Percentiles rank a stretch among this genome's conserved stretches.
These are phyloP conservation scores for Pelargonium fulgidum DNA, from an alignment of 441 rosid species.

Conservation along the genomic window DNA sequence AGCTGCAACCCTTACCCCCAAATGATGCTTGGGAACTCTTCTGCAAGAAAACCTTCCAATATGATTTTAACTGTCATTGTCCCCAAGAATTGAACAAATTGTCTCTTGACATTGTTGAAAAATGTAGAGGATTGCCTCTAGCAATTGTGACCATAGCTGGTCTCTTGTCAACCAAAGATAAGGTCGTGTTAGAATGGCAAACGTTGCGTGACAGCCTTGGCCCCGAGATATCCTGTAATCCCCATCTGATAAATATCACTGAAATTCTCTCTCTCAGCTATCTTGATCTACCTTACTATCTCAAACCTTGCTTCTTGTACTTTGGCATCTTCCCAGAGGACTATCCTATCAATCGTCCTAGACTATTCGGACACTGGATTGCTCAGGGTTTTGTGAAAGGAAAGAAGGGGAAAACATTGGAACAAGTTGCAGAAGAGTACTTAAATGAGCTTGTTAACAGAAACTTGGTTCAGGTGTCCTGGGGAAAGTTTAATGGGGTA, in stretches of 20 bases:
- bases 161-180: conserved; percentile 7
- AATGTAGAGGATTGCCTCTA: conserved; percentile 13
- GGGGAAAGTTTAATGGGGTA: background rate
- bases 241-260: background rate
- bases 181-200: background rate
- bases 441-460: conserved; percentile 14
- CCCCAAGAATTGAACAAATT: background rate
- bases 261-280: conserved; percentile 8
- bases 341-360: background rate
- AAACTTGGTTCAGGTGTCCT: conserved; percentile 17
- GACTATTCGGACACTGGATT: conserved; percentile 16
- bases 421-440: conserved; percentile 14
- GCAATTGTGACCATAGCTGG: conserved; percentile 12
- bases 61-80: background rate
- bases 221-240: background rate
- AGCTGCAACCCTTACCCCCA: background rate
- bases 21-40: conserved; percentile 1
- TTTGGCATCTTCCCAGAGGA: conserved; percentile 17
- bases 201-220: background rate
- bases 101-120: background rate
- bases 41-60: background rate
- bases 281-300: conserved; percentile 13
- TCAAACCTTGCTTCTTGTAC: conserved; percentile 19
- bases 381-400: conserved; percentile 20
- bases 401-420: conserved; percentile 1